Base-by-base conservation (phyloP, 108 stramenopile genomes). In the Conticribra weissflogii region DNA sequence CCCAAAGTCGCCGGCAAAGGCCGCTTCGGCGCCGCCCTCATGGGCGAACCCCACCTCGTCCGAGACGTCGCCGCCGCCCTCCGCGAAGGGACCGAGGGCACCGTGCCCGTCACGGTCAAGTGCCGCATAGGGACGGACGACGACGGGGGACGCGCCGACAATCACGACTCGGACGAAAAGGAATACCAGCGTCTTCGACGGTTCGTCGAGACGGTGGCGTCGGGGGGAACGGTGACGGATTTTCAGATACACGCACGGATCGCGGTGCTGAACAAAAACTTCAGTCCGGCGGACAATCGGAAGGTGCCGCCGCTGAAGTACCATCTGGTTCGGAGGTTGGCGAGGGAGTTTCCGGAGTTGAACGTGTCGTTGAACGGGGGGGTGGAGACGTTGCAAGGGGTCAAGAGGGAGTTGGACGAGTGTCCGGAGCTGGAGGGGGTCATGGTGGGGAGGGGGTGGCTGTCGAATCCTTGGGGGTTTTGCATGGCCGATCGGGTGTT, bases 171-270 rank as follows among this genome's bases (percentile, higher is more conserved):
- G 69, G 8, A 89, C 19, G 87, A 96, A 25, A 80, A 91, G 60
- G 85, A 87, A 58, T 99, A 99, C 66, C 68, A 67, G 9, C 66
- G 78, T 33, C 74, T 98, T 4, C 78, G 85, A 29, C 36, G 82
- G 2, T 99, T 99, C 73, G 86, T 99, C 21, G 84, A 83, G 57
- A 84, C 82, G 0, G 95, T 98, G 1, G 86, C 94, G 25, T 75
- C 80, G 24, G 67, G 69, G 7, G 96, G 94, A 0, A 82, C 90
- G 24, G 95, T 96, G 16, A 90, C 86, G 0, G 96, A 98, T 66
- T 98, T 99, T 83, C 75, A 88, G 23, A 73, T 99, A 0, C 99
- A 99, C 69, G 98, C 99, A 1, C 88, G 99, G 22, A 98, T 97
- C 64, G 97, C 97, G 23, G 95, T 99, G 12, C 72, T 99, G 54